Evolutionary conservation across 257 asterid genomes (phyloP).

Genomic region (Gentiana straminea): DNA sequence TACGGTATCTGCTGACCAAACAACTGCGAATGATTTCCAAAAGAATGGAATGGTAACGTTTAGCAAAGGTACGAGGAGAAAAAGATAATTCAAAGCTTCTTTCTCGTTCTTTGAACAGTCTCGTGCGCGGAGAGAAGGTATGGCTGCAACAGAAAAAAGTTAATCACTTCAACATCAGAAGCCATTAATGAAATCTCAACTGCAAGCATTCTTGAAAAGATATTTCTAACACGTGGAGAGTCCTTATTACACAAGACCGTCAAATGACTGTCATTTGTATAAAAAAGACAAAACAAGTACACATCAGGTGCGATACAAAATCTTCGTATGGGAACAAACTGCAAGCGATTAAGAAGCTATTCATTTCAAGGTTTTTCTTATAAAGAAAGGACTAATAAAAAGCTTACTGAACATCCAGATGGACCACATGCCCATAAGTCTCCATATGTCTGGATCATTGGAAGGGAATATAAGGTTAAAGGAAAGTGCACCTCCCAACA

Average conservation of each 20-base stretch:
- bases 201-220: too few relatives aligned
- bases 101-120: slow-evolving; percentile 96
- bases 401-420: slow-evolving; percentile 98
- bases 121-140: slow-evolving; percentile 93
- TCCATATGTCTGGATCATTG: slow-evolving; percentile 87
- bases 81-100: slow-evolving; percentile 90
- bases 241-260: too few relatives aligned
- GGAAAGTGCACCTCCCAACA: slow-evolving; percentile 83
- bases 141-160: slow-evolving; percentile 42
- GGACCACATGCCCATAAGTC: slow-evolving; percentile 98
- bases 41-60: slow-evolving; percentile 77
- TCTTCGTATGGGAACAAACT: too few relatives aligned
- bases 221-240: too few relatives aligned
- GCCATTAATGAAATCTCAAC: not conserved
- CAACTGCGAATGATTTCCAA: slow-evolving; percentile 88
- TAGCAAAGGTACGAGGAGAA: slow-evolving; percentile 64
- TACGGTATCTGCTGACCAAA: slow-evolving; percentile 80
- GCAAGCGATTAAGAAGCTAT: too few relatives aligned
- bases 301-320: too few relatives aligned
- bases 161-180: not conserved
- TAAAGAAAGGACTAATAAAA: not conserved
- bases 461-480: slow-evolving; percentile 87
- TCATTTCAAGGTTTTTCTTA: not conserved
- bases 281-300: too few relatives aligned
- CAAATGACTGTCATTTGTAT: too few relatives aligned